These are phyloP conservation scores for Osmanthus fragrans DNA, from an alignment of 257 asterid genomes.

Conservation along the genomic window DNA sequence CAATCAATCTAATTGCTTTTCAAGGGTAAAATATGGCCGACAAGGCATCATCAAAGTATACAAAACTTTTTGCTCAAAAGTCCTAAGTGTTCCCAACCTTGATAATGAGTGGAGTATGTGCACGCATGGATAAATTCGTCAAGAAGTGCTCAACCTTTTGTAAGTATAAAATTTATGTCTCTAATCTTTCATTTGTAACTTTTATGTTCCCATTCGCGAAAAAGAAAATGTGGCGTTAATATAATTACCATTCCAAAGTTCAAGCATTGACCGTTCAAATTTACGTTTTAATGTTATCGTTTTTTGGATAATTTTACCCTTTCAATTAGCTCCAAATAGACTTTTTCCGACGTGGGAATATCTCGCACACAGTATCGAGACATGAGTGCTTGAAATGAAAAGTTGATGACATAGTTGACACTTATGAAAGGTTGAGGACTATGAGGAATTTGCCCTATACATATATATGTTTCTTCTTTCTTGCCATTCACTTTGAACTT, in stretches of 20 bases:
- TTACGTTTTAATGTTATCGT: too few species aligned
- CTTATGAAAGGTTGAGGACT: background rate
- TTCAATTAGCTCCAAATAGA: too few species aligned
- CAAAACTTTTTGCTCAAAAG: constrained; percentile 30
- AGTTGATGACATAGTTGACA: background rate
- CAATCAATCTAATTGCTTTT: constrained; percentile 14
- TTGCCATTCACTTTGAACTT: constrained; percentile 40
- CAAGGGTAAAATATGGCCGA: constrained; percentile 50
- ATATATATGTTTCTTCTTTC: constrained; percentile 5
- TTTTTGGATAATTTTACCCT: too few species aligned
- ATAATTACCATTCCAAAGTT: too few species aligned
- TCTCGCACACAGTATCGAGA: background rate
- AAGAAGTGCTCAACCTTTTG: background rate
- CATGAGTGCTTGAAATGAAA: background rate
- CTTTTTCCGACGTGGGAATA: too few species aligned
- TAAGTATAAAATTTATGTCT: background rate
- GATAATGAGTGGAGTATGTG: constrained; percentile 30
- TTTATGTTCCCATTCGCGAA: too few species aligned
- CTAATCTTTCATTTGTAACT: too few species aligned
- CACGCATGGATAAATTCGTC: background rate
- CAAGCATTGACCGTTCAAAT: too few species aligned
- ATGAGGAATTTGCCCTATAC: background rate
- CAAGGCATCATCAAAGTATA: constrained; percentile 55
- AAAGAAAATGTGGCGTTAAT: too few species aligned
- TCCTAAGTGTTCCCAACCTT: constrained; percentile 27